Conservation (phyloP, 2,329 filamentous ascomycete species). For the Thyridium curvatum region DNA sequence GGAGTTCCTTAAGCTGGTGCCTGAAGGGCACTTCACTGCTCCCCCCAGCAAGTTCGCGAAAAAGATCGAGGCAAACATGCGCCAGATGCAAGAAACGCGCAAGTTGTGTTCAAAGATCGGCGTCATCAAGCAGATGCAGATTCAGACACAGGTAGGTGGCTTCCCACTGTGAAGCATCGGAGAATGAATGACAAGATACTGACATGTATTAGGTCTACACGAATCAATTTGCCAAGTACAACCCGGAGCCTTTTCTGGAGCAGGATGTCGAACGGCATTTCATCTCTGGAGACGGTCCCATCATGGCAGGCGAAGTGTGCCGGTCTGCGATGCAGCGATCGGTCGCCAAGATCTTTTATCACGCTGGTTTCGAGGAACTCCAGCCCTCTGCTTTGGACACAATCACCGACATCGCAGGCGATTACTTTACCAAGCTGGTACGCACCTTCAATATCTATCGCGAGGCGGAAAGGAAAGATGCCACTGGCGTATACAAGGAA, state of each 20-base stretch:
- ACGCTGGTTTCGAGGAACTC: slow-evolving; percentile 93
- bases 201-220: slow-evolving; percentile 67
- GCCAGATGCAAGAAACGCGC: slow-evolving; percentile 92
- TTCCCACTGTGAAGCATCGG: slow-evolving; percentile 1
- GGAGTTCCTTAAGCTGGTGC: slow-evolving; percentile 74
- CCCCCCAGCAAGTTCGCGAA: slow-evolving; percentile 67
- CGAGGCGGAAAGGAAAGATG: slow-evolving; percentile 71
- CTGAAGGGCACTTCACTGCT: slow-evolving; percentile 67
- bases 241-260: slow-evolving; percentile 83
- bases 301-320: slow-evolving; percentile 79
- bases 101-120: slow-evolving; percentile 95
- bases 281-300: slow-evolving; percentile 77
- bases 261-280: slow-evolving; percentile 84
- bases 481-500: slow-evolving; percentile 30
- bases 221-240: slow-evolving; percentile 97
- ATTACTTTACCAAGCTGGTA: slow-evolving; percentile 83
- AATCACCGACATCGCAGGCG: slow-evolving; percentile 80
- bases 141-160: slow-evolving; percentile 82
- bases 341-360: slow-evolving; percentile 91
- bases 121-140: slow-evolving; percentile 99
- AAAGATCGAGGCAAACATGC: slow-evolving; percentile 85
- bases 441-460: slow-evolving; percentile 75
- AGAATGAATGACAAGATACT: slow-evolving; percentile 14
- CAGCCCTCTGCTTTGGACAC: slow-evolving; percentile 91
- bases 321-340: slow-evolving; percentile 82